Evolutionary conservation across 768 basidiomycete species (phyloP).

Genomic region (Fomitopsis pulvina): DNA sequence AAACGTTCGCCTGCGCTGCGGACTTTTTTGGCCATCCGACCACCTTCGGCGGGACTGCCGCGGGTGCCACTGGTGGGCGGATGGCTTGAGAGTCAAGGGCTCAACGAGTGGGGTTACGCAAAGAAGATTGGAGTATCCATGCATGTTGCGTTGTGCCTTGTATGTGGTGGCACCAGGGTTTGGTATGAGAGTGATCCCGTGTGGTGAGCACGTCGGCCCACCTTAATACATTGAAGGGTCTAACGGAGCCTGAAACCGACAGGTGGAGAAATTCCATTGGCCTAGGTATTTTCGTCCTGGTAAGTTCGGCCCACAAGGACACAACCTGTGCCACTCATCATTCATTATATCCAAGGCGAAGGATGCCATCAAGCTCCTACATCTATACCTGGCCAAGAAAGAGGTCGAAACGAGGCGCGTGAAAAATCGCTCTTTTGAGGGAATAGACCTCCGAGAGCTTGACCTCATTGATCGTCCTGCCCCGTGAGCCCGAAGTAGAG

Average conservation of each 20-base stretch:
- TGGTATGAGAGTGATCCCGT: conserved; percentile 70
- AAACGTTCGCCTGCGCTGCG: conserved; percentile 31
- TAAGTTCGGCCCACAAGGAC: conserved; percentile 30
- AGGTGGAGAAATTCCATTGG: conserved; percentile 68
- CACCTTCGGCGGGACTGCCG: conserved; percentile 5
- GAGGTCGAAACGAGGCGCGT: conserved; percentile 65
- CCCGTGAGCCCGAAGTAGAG: too few relatives aligned
- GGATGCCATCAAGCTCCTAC: conserved; percentile 60
- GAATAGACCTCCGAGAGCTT: conserved; percentile 58
- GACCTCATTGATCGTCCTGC: conserved; percentile 42
- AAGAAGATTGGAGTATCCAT: conserved; percentile 23
- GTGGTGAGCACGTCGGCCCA: conserved; percentile 36
- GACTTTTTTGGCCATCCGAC: conserved; percentile 26
- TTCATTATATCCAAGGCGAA: conserved; percentile 38
- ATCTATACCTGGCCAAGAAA: conserved; percentile 63
- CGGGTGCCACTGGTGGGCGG: background rate
- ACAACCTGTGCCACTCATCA: background rate
- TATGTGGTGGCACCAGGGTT: conserved; percentile 50
- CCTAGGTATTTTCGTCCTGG: conserved; percentile 60
- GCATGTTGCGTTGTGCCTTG: conserved; percentile 36
- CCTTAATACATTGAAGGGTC: background rate
- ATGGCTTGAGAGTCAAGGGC: conserved; percentile 1
- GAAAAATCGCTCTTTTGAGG: conserved; percentile 65
- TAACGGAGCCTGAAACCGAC: background rate
- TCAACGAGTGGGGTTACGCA: conserved; percentile 14